Base-by-base conservation (phyloP, 2,329 filamentous ascomycete genomes). In the Trichoderma sp. region DNA sequence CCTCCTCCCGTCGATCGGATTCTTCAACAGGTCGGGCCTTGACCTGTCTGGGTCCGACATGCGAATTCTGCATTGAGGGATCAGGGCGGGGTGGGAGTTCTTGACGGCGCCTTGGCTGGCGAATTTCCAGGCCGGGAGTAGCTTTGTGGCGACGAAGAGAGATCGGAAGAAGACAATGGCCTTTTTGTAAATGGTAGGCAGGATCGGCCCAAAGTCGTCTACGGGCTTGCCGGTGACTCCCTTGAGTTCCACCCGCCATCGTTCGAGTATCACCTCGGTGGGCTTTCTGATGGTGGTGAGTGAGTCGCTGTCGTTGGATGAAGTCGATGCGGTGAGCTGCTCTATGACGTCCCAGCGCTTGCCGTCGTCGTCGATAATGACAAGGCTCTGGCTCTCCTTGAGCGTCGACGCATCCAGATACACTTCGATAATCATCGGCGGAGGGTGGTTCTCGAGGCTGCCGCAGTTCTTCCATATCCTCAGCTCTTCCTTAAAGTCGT, bases 171-270 rank as follows among this genome's bases (percentile, higher is more conserved):
- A 88, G 70, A 98, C 90, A 69, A 99, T 96, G 71, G 91, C 92
- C 79, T 96, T 95, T 80, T 99, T 99, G 83, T 99, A 99, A 66
- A 97, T 88, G 60, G 92, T 94, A 15, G 95, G 93, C 59, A 98
- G 80, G 39, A 80, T 82, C 12, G 81, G 81, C 7, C 84, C 85
- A 74, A 88, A 91, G 74, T 85, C 86, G 55, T 85, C 81, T 17
- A 69, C 83, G 74, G 74, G 81, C 74, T 65, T 82, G 86, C 85
- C 67, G 58, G 69, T 69, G 17, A 71, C 73, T 43, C 73, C 69
- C 73, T 91, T 91, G 64, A 98, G 82, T 74, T 95, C 90, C 68
- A 99, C 85, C 65, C 84, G 89, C 95, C 95, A 99, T 71, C 94
- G 86, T 79, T 99, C 95, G 68, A 99, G 81, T 60, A 97, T 83